Evolutionary conservation across 2,329 filamentous ascomycete species (phyloP), one percentile per base, ranked within the genome.

Genomic region (Diaporthe vaccinii): DNA sequence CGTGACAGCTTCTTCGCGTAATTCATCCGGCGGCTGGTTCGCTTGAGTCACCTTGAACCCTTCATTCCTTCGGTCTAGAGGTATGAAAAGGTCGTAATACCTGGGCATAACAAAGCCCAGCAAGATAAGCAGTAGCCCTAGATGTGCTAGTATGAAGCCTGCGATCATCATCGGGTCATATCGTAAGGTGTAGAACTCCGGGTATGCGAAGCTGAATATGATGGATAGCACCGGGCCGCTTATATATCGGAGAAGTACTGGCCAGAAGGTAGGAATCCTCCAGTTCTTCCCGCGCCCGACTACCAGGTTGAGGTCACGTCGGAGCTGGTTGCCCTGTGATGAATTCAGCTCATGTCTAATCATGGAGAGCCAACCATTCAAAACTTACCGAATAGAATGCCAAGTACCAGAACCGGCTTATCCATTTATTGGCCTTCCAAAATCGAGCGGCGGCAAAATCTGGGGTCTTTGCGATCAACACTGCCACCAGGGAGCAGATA

Each of bases 271-370:
- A 0, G 89, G 89, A 34, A 91, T 89, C 4, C 80, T 85, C 89
- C 89, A 91, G 81, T 91, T 91, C 51, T 86, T 87, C 69, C 88
- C 88, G 4, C 82, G 83, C 12, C 87, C 89, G 31, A 91, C 86
- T 41, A 90, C 86, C 5, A 86, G 79, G 76, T 91, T 91, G 34
- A 91, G 85, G 77, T 91, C 89, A 36, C 85, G 85, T 46, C 87
- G 84, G 28, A 91, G 84, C 83, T 91, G 89, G 76, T 90, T 88
- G 67, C 88, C 89, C 88, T 90, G 70, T 82, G 22, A 59, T 25
- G 44, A 17, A 14, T 10, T 73, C 44, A 77, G 74, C 2, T 14
- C 1, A 1, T 1, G 10, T 17, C 1, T 14, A 25, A 9, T 3
- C 14, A n/a, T 3, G 10, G 65, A 59, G 1, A 7, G 2, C 6